Conservation (phyloP, 345 rosid genomes). For the Citrus trifoliata region DNA sequence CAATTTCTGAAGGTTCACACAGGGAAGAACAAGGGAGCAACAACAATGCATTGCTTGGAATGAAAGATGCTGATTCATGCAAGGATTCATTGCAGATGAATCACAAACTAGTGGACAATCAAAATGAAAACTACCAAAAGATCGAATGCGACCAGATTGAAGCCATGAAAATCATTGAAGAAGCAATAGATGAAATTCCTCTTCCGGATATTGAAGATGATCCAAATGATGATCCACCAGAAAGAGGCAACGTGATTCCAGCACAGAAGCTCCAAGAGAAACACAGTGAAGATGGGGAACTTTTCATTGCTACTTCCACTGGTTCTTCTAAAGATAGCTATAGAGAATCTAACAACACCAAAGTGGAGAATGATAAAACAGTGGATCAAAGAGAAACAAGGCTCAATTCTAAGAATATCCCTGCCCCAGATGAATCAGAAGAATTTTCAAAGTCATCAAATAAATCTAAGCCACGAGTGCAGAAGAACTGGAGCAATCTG, state of each 20-base stretch:
- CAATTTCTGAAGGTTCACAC: constrained; percentile 26
- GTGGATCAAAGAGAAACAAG: constrained; percentile 9
- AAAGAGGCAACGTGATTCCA: constrained; percentile 11
- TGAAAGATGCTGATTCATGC: constrained; percentile 9
- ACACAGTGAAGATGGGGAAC: constrained; percentile 11
- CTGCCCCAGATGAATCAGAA: constrained; percentile 14
- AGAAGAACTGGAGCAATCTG: constrained; percentile 73
- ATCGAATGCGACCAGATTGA: constrained; percentile 45
- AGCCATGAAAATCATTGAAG: constrained; percentile 78
- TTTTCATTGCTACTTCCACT: constrained; percentile 13
- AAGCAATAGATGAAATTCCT: constrained; percentile 81
- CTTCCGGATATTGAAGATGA: constrained; percentile 50
- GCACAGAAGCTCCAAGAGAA: constrained; percentile 23
- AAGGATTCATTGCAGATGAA: constrained; percentile 10
- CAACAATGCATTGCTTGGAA: constrained; percentile 15
- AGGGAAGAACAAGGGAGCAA: constrained; percentile 27
- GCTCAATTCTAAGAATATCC: constrained; percentile 5
- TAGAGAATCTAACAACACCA: constrained; percentile 21
- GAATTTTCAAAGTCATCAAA: constrained; percentile 18
- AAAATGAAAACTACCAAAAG: constrained; percentile 25
- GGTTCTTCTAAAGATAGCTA: constrained; percentile 12
- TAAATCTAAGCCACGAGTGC: constrained; percentile 26
- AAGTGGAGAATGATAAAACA: constrained; percentile 14
- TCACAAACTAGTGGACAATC: constrained; percentile 17
- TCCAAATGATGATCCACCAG: constrained; percentile 32